Conservation (phyloP, 2,329 filamentous ascomycete species). For the Rhinocladiella mackenziei region DNA sequence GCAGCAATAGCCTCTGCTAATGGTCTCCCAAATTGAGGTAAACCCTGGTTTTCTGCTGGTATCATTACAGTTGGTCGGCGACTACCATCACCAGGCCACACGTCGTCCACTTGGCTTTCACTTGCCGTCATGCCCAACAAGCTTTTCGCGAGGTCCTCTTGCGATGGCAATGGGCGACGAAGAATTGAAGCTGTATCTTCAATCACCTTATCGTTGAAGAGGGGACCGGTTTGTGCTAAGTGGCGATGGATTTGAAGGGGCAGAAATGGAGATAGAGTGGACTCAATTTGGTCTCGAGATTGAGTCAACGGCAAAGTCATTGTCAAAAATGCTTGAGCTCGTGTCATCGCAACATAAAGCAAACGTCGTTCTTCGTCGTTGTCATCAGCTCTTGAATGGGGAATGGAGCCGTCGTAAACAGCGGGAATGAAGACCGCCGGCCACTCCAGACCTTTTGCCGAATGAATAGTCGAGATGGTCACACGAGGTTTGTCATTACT, state of each 20-base stretch:
- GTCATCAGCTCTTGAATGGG: conserved; percentile 81
- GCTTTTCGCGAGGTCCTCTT: conserved; percentile 51
- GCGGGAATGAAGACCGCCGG: conserved; percentile 90
- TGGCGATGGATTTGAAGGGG: conserved; percentile 50
- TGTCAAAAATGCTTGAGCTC: conserved; percentile 81
- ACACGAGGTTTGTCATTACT: conserved; percentile 56
- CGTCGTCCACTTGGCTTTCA: conserved; percentile 60
- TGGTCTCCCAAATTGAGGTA: conserved; percentile 15
- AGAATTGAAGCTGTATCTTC: conserved; percentile 69
- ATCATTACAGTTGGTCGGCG: conserved; percentile 37
- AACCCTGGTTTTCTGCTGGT: conserved; percentile 29
- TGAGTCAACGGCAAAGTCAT: conserved; percentile 73
- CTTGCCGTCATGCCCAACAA: conserved; percentile 39
- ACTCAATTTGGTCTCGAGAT: conserved; percentile 56
- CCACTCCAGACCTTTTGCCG: conserved; percentile 95
- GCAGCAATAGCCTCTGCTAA: conserved; percentile 14
- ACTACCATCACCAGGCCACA: conserved; percentile 61
- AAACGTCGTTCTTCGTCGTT: conserved; percentile 80
- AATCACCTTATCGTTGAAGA: conserved; percentile 60
- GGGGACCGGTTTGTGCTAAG: conserved; percentile 63
- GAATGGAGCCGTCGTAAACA: conserved; percentile 84
- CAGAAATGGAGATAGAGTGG: conserved; percentile 70
- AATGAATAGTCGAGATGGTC: conserved; percentile 93
- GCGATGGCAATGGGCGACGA: conserved; percentile 56
- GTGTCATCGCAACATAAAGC: conserved; percentile 94